Base-by-base conservation (phyloP, 2,329 filamentous ascomycete species). In the Colletotrichum sublineola region DNA sequence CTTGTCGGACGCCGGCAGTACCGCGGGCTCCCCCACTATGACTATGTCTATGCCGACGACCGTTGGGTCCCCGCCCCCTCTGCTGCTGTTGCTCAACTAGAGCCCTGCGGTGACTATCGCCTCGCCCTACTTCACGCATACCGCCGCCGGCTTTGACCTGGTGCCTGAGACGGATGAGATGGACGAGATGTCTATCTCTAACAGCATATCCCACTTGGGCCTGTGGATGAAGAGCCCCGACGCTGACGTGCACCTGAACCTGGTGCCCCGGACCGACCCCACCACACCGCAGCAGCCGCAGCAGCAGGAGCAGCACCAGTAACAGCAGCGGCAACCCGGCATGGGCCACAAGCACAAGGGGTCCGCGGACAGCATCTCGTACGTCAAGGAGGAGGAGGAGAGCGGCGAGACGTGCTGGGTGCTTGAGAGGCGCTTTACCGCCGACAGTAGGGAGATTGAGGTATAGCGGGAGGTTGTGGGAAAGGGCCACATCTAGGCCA, bases 331-430 rank as follows among this genome's bases (percentile, higher is more conserved):
- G 42, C 77, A 79, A 20, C 79, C 78, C 1, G 79, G 78, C 8
- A 79, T 79, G 77, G 84, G 86, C n/a, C 88, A 89, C 74, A 81
- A 84, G 20, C 84, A 88, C 75, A 86, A 85, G 75, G 83, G 87
- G 62, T 92, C 89, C 57, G 85, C 90, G 2, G 92, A 93, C 75
- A 93, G 91, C 74, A 90, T 94, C 44, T 91, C 91, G 8, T 94
- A 94, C 79, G 85, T 87, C 2, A 87, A 87, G 73, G 90, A 92
- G 56, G 85, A 88, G 57, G 85, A 88, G 2, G 55, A 24, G 33
- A 86, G 86, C 11, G 88, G 86, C 1, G 87, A 88, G 74, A 87
- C 86, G 67, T 82, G 91, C 56, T 94, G 92, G 92, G 88, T 94
- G 9, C 83, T 94, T 75, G 92, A 94, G 80, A 82, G 92, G 46